Base-by-base conservation (phyloP, 2,329 filamentous ascomycete genomes). In the Eurotiales sp. region DNA sequence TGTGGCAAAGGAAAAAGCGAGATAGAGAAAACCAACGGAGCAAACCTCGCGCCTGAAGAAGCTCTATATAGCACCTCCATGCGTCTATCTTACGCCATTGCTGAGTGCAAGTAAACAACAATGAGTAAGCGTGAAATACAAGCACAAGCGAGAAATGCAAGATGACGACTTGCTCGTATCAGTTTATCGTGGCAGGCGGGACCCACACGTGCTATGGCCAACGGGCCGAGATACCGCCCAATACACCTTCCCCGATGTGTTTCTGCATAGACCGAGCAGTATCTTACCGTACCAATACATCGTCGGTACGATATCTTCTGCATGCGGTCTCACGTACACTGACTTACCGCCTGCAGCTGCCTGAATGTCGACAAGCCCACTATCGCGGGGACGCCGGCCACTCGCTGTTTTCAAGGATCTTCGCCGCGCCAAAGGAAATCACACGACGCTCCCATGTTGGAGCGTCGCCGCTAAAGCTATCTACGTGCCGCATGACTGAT, bases 61-160 rank as follows among this genome's bases (percentile, higher is more conserved):
- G 27, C 10, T 46, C 15, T 39, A 45, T 22, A 40, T 10, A 40
- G 39, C 27, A 27, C 23, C 49, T n/a, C 49, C 49, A 40, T 51
- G 25, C 17, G 34, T 41, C 30, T 27, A 19, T 19, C 15, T 37
- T 17, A 37, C n/a, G 17, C 12, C 34, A 37, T 19, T 19, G 15
- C 21, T 21, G 17, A 7, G 15, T 10, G 25, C 5, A 10, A 27
- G 12, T 29, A 15, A 32, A 41, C 14, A n/a, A 40, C 15, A 10
- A 17, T 21, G 29, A 25, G 22, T 11, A 30, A 29, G 34, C 2
- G 11, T n/a, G n/a, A n/a, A n/a, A n/a, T n/a, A n/a, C n/a, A n/a
- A n/a, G n/a, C n/a, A n/a, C n/a, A 46, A 27, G 44, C n/a, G 17
- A 14, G 15, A 11, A 8, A 11, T 37, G 32, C n/a, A n/a, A 36